A percentile compares a stretch with the other conserved stretches of the same genome.
These are phyloP conservation scores for Coemansia sp. DNA, from an alignment of 192 early-diverging fungal species.

Conservation along the genomic window DNA sequence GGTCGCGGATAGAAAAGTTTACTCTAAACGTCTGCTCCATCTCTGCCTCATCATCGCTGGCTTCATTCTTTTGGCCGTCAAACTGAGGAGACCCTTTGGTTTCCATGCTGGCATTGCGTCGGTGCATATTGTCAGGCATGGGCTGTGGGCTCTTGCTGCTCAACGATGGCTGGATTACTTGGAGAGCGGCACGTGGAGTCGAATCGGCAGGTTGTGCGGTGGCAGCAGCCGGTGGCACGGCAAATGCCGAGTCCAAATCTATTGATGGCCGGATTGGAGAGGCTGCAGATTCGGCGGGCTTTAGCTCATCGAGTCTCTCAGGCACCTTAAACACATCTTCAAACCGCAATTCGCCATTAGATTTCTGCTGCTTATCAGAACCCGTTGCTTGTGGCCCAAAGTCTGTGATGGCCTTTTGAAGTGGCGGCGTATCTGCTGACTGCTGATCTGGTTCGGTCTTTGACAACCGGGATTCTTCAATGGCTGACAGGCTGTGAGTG, in stretches of 20 bases:
- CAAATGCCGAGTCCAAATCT: constrained; percentile 45
- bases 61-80: constrained; percentile 3
- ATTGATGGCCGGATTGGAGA: neutral
- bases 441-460: neutral
- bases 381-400: too few species aligned
- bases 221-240: constrained; percentile 12
- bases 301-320: neutral
- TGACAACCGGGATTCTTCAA: constrained; percentile 8
- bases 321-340: constrained; percentile 18
- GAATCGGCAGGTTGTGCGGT: neutral
- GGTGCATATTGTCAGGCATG: constrained; percentile 10
- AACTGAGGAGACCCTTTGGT: constrained; percentile 1
- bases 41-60: constrained; percentile 10
- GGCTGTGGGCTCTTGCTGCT: neutral
- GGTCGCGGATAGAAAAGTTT: constrained; percentile 49
- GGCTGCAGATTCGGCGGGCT: neutral
- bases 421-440: neutral
- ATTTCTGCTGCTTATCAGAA: neutral
- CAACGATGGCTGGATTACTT: neutral
- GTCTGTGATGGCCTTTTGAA: too few species aligned
- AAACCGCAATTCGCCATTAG: constrained; percentile 3
- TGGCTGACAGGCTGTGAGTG: constrained; percentile 14
- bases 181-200: too few species aligned
- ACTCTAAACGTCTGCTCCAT: constrained; percentile 36
- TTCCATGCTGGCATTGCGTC: constrained; percentile 29